Conservation (phyloP, 1,139 yeast genomes). For the Yamadazyma triangularis region DNA sequence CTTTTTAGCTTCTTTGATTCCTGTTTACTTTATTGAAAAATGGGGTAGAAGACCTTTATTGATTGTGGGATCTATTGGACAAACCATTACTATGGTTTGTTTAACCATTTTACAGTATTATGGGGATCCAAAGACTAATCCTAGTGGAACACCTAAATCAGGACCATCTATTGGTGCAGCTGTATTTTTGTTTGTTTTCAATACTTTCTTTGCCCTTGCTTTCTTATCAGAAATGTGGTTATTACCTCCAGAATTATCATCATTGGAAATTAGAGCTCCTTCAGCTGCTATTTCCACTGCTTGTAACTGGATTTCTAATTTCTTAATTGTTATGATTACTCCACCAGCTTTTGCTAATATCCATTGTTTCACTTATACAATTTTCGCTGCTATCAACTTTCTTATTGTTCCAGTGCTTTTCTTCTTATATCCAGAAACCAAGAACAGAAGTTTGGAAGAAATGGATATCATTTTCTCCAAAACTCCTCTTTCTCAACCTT, state of each 20-base stretch:
- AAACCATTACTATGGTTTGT: slow-evolving; percentile 30
- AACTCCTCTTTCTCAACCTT: slow-evolving; percentile 31
- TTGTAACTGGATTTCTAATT: slow-evolving; percentile 34
- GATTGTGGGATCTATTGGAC: slow-evolving; percentile 51
- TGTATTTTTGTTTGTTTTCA: slow-evolving; percentile 32
- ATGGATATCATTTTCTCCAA: slow-evolving; percentile 53
- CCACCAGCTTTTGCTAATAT: slow-evolving; percentile 30
- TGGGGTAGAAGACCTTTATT: slow-evolving; percentile 52
- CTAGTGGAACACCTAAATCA: slow-evolving; percentile 13
- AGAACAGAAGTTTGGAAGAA: slow-evolving; percentile 56
- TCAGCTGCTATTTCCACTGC: slow-evolving; percentile 34
- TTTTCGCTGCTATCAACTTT: slow-evolving; percentile 38
- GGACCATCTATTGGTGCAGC: slow-evolving; percentile 32
- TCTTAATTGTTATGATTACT: slow-evolving; percentile 42
- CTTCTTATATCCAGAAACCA: slow-evolving; percentile 58
- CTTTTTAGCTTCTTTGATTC: slow-evolving; percentile 40
- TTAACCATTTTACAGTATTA: slow-evolving; percentile 25
- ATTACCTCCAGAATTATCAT: slow-evolving; percentile 35
- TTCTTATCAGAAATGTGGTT: slow-evolving; percentile 38
- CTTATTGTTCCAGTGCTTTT: slow-evolving; percentile 51
- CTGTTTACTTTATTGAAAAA: slow-evolving; percentile 44
- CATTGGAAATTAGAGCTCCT: slow-evolving; percentile 32
- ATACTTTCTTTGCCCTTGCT: slow-evolving; percentile 29
- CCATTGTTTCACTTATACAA: slow-evolving; percentile 28
- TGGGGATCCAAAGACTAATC: slow-evolving; percentile 14